These are phyloP conservation scores for Penicillium fimorum DNA, from an alignment of 495 filamentous ascomycete species.

Conservation along the genomic window DNA sequence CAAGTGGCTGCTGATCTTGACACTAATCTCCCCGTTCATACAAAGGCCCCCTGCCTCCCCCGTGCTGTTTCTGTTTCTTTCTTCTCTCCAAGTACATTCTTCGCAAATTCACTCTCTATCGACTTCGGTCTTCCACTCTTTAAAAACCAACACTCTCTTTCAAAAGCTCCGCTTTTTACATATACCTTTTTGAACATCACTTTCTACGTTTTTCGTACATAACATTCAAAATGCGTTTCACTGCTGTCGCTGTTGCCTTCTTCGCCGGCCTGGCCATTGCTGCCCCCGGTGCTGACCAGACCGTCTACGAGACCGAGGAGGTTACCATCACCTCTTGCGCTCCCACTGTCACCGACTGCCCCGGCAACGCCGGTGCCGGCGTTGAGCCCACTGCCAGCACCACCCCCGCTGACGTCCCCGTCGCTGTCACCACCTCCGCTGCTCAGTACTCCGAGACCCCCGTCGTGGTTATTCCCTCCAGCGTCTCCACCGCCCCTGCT, in stretches of 20 bases:
- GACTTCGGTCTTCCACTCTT: constrained; percentile 60
- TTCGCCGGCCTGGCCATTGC: constrained; percentile 49
- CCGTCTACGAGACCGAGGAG: constrained; percentile 54
- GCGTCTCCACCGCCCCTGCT: constrained; percentile 15
- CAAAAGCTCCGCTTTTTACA: constrained; percentile 23
- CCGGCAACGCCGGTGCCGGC: constrained; percentile 28
- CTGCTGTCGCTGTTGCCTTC: constrained; percentile 48
- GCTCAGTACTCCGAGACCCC: constrained; percentile 9
- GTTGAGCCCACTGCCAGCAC: constrained; percentile 17
- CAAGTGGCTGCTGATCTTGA: constrained; percentile 32
- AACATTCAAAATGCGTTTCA: constrained; percentile 57
- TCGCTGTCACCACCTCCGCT: constrained; percentile 19
- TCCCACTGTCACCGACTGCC: constrained; percentile 59
- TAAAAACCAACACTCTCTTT: constrained; percentile 50
- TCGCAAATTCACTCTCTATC: constrained; percentile 41
- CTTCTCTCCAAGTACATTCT: constrained; percentile 41
- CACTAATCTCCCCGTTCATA: constrained; percentile 47
- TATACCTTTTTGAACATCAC: constrained; percentile 29
- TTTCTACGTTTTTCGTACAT: constrained; percentile 38
- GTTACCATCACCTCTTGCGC: constrained; percentile 61
- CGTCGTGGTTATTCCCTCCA: constrained; percentile 10
- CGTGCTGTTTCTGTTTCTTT: constrained; percentile 27
- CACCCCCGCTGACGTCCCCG: constrained; percentile 14
- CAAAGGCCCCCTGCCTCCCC: constrained; percentile 40
- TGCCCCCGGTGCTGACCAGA: constrained; percentile 38